Base-by-base conservation (phyloP, 768 basidiomycete species). In the Glaciozyma martinii region DNA sequence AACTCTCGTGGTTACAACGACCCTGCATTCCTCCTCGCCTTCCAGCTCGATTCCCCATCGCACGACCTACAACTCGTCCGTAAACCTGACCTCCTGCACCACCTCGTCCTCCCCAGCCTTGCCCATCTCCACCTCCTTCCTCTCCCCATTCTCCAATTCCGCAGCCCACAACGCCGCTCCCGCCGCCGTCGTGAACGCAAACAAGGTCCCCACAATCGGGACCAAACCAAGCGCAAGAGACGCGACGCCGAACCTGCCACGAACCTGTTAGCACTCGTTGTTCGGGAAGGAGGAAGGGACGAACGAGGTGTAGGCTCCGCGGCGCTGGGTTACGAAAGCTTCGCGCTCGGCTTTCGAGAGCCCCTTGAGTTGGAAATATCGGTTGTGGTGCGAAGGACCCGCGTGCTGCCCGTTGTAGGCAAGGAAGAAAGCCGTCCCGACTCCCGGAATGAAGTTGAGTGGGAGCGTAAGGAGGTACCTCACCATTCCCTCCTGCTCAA, bases 111-210 rank as follows among this genome's bases (percentile, higher is more conserved):
- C 33, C 33, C 33, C 33, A 5, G 10, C 6, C 33, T 2, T 40
- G 10, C 37, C 37, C 5, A 40, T 40, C 5, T 40, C 37, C 5
- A 40, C 37, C 37, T 13, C 7, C 12, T 40, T 40, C 37, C 37
- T 33, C 33, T 33, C 37, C 7, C 37, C 37, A 40, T 78, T 80
- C 76, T 88, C 86, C n/a, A 87, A 60, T 54, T 85, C 81, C 32
- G 82, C 81, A 0, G 85, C 86, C 85, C 85, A 88, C 12, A 88
- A 76, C 15, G 86, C 86, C 1, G 85, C 86, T 29, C 86, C 86
- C 29, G 86, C 82, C 2, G 83, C 81, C 27, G 82, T 83, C 1
- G 85, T 84, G 73, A 86, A 81, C 49, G 77, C 80, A 75, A 86
- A 85, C 33, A 84, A 80, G 6, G 83, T 63, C 10, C 68, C 83